Evolutionary conservation across 2,329 filamentous ascomycete species (phyloP).

Genomic region (Capronia americana): DNA sequence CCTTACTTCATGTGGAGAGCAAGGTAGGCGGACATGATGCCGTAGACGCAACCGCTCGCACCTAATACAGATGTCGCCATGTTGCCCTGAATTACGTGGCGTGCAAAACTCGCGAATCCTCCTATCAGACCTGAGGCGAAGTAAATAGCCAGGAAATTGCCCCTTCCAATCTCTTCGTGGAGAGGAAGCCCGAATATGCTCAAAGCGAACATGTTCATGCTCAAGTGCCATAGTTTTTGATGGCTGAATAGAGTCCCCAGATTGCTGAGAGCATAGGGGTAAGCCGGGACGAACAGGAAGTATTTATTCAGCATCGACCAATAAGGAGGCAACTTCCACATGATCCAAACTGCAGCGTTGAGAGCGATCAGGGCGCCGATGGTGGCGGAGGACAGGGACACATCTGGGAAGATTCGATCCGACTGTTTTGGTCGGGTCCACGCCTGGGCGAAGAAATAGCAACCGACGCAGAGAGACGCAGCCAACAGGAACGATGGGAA

Average conservation of each 20-base stretch:
- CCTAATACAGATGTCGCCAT: slow-evolving; percentile 58
- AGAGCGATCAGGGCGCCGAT: slow-evolving; percentile 56
- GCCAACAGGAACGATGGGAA: slow-evolving; percentile 52
- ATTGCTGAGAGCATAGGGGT: slow-evolving; percentile 60
- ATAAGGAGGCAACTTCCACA: slow-evolving; percentile 60
- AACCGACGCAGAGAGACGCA: slow-evolving; percentile 47
- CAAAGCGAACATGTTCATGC: slow-evolving; percentile 61
- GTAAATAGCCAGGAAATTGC: slow-evolving; percentile 62
- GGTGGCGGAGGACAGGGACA: slow-evolving; percentile 60
- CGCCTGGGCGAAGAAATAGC: slow-evolving; percentile 54
- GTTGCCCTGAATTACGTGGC: slow-evolving; percentile 51
- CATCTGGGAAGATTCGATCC: slow-evolving; percentile 57
- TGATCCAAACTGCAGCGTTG: slow-evolving; percentile 58
- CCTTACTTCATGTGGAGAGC: slow-evolving; percentile 53
- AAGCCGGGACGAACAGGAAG: slow-evolving; percentile 59
- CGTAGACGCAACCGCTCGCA: slow-evolving; percentile 58
- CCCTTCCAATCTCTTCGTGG: slow-evolving; percentile 63
- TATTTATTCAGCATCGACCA: slow-evolving; percentile 65
- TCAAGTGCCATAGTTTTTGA: slow-evolving; percentile 59
- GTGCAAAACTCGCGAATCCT: slow-evolving; percentile 54
- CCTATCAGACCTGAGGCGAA: slow-evolving; percentile 56
- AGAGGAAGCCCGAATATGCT: slow-evolving; percentile 61
- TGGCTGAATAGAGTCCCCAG: slow-evolving; percentile 65
- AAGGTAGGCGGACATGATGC: slow-evolving; percentile 58
- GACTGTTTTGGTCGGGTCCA: slow-evolving; percentile 57